These are phyloP conservation scores for Gaultheria prostrata DNA, from an alignment of 148 eudicot genomes.

Conservation along the genomic window DNA sequence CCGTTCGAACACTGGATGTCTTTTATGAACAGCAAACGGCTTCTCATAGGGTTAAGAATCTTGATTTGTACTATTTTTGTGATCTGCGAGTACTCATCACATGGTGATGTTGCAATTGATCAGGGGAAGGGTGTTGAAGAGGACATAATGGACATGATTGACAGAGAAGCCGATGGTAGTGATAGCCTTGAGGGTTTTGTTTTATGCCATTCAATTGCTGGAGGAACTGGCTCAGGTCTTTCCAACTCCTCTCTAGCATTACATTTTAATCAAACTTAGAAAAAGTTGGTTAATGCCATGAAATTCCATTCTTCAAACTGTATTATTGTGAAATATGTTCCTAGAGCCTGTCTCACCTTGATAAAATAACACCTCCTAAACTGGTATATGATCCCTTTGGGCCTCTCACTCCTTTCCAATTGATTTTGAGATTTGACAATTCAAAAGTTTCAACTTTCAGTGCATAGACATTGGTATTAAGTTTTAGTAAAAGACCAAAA, in stretches of 20 bases:
- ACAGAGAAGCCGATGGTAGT: conserved; percentile 99
- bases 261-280: not conserved
- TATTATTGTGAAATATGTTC: not conserved
- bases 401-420: not conserved
- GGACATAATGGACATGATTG: conserved; percentile 99
- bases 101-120: conserved; percentile 4
- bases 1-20: not conserved
- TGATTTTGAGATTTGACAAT: not conserved
- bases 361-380: not conserved
- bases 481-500: too few relatives aligned
- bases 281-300: not conserved
- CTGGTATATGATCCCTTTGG: not conserved
- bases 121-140: conserved; percentile 95
- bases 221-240: conserved; percentile 98
- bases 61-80: not conserved
- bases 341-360: not conserved
- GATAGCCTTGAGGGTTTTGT: conserved; percentile 99
- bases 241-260: conserved; percentile 18
- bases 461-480: not conserved
- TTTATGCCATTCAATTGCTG: conserved; percentile 97
- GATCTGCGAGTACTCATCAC: not conserved
- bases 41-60: not conserved
- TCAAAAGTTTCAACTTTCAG: not conserved
- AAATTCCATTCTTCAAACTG: not conserved
- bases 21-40: not conserved